Evolutionary conservation across 1,284 basidiomycete genomes (phyloP).

Genomic region (Cryptococcus hybrid): DNA sequence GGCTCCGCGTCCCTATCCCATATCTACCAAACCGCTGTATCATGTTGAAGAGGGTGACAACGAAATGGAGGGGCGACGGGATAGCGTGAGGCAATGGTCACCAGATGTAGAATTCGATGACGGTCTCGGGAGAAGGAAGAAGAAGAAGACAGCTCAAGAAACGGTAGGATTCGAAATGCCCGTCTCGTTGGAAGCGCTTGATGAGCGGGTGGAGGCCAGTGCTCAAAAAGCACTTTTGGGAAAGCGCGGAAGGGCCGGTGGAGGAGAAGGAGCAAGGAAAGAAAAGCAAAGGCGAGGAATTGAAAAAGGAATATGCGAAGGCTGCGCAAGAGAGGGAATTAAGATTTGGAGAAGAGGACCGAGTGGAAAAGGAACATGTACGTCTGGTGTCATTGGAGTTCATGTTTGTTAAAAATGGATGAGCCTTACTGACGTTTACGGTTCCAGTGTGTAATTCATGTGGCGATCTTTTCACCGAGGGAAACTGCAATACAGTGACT

Average conservation of each 20-base stretch:
- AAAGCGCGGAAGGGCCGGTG: conserved; percentile 4
- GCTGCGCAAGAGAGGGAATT: conserved; percentile 31
- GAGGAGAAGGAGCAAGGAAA: conserved; percentile 10
- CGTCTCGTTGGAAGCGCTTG: conserved; percentile 38
- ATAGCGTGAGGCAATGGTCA: not conserved
- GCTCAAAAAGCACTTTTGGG: conserved; percentile 17
- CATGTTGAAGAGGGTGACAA: conserved; percentile 16
- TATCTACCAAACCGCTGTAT: conserved; percentile 39
- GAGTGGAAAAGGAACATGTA: conserved; percentile 36
- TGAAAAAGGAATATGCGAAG: conserved; percentile 35
- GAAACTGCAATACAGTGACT: conserved; percentile 38
- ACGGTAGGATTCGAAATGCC: conserved; percentile 45
- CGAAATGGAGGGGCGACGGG: conserved; percentile 5
- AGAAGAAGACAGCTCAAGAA: conserved; percentile 20
- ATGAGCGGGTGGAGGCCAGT: conserved; percentile 41
- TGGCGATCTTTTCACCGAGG: conserved; percentile 36
- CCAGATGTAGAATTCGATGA: too few relatives aligned
- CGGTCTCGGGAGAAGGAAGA: conserved; percentile 6
- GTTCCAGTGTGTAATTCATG: conserved; percentile 40
- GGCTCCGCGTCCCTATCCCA: conserved; percentile 36
- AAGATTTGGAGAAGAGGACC: conserved; percentile 46
- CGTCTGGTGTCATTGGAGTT: too few relatives aligned
- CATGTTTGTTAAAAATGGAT: not conserved
- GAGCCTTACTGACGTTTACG: conserved; percentile 3
- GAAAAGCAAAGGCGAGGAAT: conserved; percentile 18